phyloP scores from a whole-genome alignment of 306 rosid genomes.

The Rosa persica region DNA sequence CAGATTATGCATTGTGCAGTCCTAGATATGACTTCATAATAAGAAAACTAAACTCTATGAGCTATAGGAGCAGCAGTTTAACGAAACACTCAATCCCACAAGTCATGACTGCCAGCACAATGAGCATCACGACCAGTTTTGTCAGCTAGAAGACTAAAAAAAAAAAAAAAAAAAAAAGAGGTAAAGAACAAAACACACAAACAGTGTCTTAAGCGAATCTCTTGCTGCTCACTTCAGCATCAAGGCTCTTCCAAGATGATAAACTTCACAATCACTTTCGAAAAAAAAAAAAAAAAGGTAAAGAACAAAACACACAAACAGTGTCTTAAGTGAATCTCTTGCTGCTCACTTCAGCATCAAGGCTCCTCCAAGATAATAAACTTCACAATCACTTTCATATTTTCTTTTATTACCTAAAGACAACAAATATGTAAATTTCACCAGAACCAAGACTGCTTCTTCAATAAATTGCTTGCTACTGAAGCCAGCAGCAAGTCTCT shows the following conservation, averaged over 20 bases:
- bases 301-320: neutral
- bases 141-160: neutral
- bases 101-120: neutral
- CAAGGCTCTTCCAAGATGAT: neutral
- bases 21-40: slow-evolving; percentile 12
- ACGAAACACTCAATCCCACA: neutral
- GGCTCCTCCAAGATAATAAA: neutral
- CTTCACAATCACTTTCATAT: neutral
- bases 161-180: too few species aligned
- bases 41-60: neutral
- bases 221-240: neutral
- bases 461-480: neutral
- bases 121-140: neutral
- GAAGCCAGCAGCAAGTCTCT: neutral
- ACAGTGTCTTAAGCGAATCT: neutral
- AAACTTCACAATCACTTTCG: neutral
- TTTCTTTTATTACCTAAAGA: neutral
- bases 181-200: neutral
- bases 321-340: neutral
- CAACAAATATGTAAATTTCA: neutral
- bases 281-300: too few species aligned
- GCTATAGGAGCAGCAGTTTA: slow-evolving; percentile 3
- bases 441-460: neutral
- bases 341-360: neutral
- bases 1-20: neutral